A percentile compares a stretch with the other conserved stretches of the same genome.
Evolutionary conservation across 2,329 filamentous ascomycete genomes (phyloP).

Genomic region (Niveomyces coronatus): DNA sequence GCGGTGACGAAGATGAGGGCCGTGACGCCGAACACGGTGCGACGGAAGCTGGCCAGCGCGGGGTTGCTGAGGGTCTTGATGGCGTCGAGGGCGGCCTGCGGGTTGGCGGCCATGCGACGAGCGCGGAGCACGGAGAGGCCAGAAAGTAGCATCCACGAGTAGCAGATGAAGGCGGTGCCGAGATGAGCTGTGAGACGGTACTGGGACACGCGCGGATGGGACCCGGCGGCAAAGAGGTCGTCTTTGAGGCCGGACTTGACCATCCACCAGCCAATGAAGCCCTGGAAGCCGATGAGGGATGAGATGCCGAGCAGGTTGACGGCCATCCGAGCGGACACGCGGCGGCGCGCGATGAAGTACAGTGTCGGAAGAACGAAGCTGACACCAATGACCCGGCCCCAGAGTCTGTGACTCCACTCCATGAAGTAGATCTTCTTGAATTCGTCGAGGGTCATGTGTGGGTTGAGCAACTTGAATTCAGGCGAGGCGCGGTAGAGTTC

Average conservation of each 20-base stretch:
- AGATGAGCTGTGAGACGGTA: conserved; percentile 88
- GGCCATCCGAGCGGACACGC: conserved; percentile 71
- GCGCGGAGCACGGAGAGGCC: conserved; percentile 76
- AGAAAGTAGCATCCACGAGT: conserved; percentile 87
- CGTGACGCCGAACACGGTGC: conserved; percentile 59
- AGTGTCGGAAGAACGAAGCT: conserved; percentile 79
- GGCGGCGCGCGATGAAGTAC: conserved; percentile 76
- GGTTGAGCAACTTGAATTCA: conserved; percentile 86
- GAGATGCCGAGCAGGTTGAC: conserved; percentile 72
- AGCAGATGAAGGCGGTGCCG: conserved; percentile 83
- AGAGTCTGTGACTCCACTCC: conserved; percentile 95
- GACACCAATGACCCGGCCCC: conserved; percentile 85
- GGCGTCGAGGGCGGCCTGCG: conserved; percentile 48
- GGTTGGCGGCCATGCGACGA: conserved; percentile 58
- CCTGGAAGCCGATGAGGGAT: conserved; percentile 85
- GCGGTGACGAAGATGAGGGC: conserved; percentile 77
- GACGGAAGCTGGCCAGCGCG: conserved; percentile 61
- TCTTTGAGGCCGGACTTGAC: conserved; percentile 93
- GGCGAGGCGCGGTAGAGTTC: conserved; percentile 84
- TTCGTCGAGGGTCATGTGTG: conserved; percentile 82
- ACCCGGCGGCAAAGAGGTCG: conserved; percentile 84
- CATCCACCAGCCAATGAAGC: conserved; percentile 99
- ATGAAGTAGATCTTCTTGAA: conserved; percentile 99
- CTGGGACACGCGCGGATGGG: conserved; percentile 86
- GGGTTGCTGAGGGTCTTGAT: conserved; percentile 55